Base-by-base conservation (phyloP, 768 basidiomycete genomes). In the Pilatotrama ljubarskyi region DNA sequence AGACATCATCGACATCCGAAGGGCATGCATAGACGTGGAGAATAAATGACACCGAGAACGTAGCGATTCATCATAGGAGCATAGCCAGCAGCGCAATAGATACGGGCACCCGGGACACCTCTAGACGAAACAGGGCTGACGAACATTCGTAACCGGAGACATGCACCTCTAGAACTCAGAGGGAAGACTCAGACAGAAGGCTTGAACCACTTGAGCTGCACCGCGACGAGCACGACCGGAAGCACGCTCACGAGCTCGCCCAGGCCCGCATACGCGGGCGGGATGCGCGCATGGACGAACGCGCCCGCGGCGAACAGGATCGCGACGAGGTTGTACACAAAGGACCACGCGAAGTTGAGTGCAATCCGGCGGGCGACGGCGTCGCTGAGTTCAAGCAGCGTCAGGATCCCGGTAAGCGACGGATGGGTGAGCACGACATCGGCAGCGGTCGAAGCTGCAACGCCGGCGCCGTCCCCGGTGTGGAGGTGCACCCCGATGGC, bases 281-380 rank as follows among this genome's bases (percentile, higher is more conserved):
- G 71, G 37, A 80, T 71, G 36, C 74, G 63, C 26, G 72, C 68
- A 44, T 70, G 58, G 29, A 79, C 73, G 62, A 84, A 79, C 42
- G 74, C 80, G 11, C 83, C 83, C 1, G 78, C 77, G 5, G 82
- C 82, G 41, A 84, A 74, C 13, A 83, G 72, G 15, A 83, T 66
- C 51, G 80, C 77, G 26, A 77, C 71, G n/a, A 79, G 55, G 60
- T 80, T 80, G 66, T 81, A 81, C 49, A 81, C 59, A 25, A 66
- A 58, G 24, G 75, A 68, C 78, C 79, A 79, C 17, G 55, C 67
- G 48, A 78, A 73, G 59, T 73, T 75, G 44, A 70, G 51, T 52
- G 67, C 67, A 69, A 76, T 75, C 65, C 69, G 76, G 52, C 63
- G 70, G 44, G 63, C 73, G 14, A 75, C 73, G 13, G 73, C 68